A percentile compares a stretch with the other conserved stretches of the same genome.
phyloP scores from a whole-genome alignment of 768 basidiomycete genomes.

The Glaciozyma antarctica region DNA sequence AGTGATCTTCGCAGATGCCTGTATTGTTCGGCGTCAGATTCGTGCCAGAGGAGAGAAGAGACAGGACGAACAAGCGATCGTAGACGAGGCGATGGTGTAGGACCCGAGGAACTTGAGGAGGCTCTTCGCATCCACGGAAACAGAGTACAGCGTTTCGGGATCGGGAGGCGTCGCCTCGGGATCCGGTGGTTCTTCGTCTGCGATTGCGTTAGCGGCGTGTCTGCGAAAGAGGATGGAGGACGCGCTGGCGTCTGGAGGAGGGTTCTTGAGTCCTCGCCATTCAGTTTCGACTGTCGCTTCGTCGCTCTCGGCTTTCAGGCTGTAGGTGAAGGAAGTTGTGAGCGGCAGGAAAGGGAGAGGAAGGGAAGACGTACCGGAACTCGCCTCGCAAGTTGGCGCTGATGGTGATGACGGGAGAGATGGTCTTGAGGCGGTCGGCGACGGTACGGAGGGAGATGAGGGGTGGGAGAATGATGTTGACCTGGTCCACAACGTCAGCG shows the following conservation, averaged over 20 bases:
- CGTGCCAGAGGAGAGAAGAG: not conserved
- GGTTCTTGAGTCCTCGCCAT: constrained; percentile 65
- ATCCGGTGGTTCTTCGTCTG: constrained; percentile 30
- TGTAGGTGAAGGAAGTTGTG: not conserved
- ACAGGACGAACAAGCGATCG: constrained; percentile 64
- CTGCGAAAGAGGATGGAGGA: not conserved
- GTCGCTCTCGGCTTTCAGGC: constrained; percentile 47
- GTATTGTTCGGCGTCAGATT: not conserved
- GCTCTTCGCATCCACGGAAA: constrained; percentile 60
- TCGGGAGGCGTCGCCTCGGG: constrained; percentile 40
- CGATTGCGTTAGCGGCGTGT: not conserved
- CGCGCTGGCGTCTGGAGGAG: constrained; percentile 39
- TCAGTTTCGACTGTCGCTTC: constrained; percentile 67
- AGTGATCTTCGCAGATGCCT: constrained; percentile 76
- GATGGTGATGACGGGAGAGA: constrained; percentile 61
- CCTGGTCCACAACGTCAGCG: constrained; percentile 42
- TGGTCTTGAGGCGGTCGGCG: constrained; percentile 59
- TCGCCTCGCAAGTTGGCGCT: constrained; percentile 58
- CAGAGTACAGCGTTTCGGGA: constrained; percentile 53
- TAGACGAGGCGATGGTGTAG: constrained; percentile 69
- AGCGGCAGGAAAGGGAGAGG: constrained; percentile 42
- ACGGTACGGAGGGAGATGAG: constrained; percentile 67
- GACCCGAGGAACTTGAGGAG: constrained; percentile 73
- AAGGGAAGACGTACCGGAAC: constrained; percentile 37
- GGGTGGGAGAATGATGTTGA: constrained; percentile 64